Evolutionary conservation across 192 early-diverging fungal genomes (phyloP).

Genomic region (Coemansia biformis): DNA sequence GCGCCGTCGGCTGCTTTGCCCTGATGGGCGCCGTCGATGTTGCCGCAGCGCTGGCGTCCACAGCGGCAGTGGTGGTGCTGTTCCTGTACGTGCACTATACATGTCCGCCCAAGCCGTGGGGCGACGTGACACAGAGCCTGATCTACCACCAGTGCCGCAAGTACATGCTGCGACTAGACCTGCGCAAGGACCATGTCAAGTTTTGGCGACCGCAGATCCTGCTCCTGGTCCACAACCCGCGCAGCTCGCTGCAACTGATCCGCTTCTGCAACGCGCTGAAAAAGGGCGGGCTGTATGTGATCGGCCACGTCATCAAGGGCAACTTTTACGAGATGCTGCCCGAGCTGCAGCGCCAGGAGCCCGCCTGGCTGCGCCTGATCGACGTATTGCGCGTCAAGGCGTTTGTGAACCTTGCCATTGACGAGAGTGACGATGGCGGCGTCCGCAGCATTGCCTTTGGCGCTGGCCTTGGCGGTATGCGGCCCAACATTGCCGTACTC

Average conservation of each 20-base stretch:
- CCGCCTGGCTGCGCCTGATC: constrained; percentile 58
- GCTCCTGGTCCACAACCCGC: constrained; percentile 58
- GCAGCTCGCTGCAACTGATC: constrained; percentile 53
- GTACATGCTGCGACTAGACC: constrained; percentile 58
- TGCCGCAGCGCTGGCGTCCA: constrained; percentile 47
- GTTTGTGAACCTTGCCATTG: constrained; percentile 58
- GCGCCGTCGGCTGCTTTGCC: constrained; percentile 49
- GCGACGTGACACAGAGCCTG: constrained; percentile 63
- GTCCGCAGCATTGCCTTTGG: constrained; percentile 57
- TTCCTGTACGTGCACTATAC: constrained; percentile 64
- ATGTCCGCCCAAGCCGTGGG: constrained; percentile 64
- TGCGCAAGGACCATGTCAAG: constrained; percentile 63
- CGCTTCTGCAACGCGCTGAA: constrained; percentile 66
- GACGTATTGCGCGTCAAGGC: constrained; percentile 59
- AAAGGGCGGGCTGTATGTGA: constrained; percentile 63
- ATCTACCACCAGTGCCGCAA: constrained; percentile 73
- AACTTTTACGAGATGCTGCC: constrained; percentile 50
- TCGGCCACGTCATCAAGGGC: constrained; percentile 60
- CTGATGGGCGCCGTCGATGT: constrained; percentile 58
- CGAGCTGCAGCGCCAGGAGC: constrained; percentile 52
- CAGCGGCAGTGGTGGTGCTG: constrained; percentile 50
- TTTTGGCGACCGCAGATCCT: constrained; percentile 70
- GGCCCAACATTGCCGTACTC: constrained; percentile 63
- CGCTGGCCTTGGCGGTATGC: constrained; percentile 63
- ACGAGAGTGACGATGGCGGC: constrained; percentile 48